These are phyloP conservation scores for Diplodia corticola DNA, from an alignment of 2,329 filamentous ascomycete genomes.

Conservation along the genomic window DNA sequence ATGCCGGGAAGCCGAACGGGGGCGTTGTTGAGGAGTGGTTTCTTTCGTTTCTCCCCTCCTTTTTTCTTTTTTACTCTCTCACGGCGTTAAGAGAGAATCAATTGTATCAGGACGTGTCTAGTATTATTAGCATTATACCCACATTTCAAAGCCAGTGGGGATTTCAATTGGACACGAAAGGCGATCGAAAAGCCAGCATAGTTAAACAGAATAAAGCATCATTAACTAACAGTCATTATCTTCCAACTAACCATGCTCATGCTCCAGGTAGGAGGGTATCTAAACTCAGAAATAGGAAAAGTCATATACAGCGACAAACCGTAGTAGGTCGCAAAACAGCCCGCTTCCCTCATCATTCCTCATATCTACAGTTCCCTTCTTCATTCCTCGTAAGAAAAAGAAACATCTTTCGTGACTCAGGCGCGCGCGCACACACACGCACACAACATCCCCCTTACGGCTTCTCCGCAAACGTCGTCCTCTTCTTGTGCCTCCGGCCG, in stretches of 20 bases:
- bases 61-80: neutral
- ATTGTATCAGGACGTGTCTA: neutral
- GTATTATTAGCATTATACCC: neutral
- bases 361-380: neutral
- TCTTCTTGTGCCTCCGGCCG: slow-evolving; percentile 26
- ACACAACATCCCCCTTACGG: neutral
- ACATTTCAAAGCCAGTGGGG: neutral
- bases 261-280: slow-evolving; percentile 14
- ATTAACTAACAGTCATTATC: neutral
- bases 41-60: neutral
- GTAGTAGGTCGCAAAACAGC: neutral
- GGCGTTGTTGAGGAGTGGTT: neutral
- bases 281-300: neutral
- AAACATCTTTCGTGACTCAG: neutral
- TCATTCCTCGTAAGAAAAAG: neutral
- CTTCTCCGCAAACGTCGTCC: slow-evolving; percentile 1
- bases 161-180: neutral
- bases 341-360: neutral
- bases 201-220: neutral
- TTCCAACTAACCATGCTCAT: neutral
- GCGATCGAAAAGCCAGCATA: neutral
- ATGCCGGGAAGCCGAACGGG: too few species aligned
- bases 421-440: too few species aligned
- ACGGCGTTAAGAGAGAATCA: neutral
- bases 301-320: neutral